These are phyloP conservation scores for Claviceps pazoutovae DNA, from an alignment of 2,329 filamentous ascomycete species.

Conservation along the genomic window DNA sequence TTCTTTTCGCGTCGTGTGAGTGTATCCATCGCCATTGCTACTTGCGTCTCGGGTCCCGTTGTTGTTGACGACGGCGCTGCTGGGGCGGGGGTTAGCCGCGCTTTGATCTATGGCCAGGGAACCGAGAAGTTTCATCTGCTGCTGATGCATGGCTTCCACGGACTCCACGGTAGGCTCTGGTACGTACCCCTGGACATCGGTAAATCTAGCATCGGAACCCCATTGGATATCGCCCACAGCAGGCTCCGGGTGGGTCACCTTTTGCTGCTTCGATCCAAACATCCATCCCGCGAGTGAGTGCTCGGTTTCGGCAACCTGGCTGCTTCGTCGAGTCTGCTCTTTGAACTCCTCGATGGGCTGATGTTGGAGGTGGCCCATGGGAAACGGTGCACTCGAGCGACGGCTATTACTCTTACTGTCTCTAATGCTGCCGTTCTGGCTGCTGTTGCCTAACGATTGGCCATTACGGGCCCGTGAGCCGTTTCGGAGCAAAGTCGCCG, in stretches of 20 bases:
- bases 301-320: conserved; percentile 18
- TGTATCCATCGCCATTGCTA: conserved; percentile 9
- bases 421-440: conserved; percentile 13
- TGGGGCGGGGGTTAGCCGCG: conserved; percentile 42
- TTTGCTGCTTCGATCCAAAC: conserved; percentile 20
- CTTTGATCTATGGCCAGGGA: conserved; percentile 45
- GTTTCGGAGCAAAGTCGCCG: conserved; percentile 38
- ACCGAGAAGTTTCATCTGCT: conserved; percentile 40
- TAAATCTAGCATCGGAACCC: conserved; percentile 57
- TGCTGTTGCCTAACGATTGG: neutral
- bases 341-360: conserved; percentile 29
- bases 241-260: conserved; percentile 18
- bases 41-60: conserved; percentile 5
- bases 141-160: conserved; percentile 39
- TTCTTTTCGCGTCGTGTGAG: conserved; percentile 18
- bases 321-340: conserved; percentile 23
- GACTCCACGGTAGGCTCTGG: conserved; percentile 43
- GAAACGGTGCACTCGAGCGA: conserved; percentile 16
- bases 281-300: conserved; percentile 29
- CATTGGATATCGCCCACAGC: conserved; percentile 40
- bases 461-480: conserved; percentile 12
- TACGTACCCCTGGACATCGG: conserved; percentile 41
- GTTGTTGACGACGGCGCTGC: conserved; percentile 32
- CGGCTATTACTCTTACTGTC: conserved; percentile 12
- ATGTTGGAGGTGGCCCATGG: conserved; percentile 27